These are phyloP conservation scores for Tausonia pullulans DNA, from an alignment of 1,284 basidiomycete species.

Conservation along the genomic window DNA sequence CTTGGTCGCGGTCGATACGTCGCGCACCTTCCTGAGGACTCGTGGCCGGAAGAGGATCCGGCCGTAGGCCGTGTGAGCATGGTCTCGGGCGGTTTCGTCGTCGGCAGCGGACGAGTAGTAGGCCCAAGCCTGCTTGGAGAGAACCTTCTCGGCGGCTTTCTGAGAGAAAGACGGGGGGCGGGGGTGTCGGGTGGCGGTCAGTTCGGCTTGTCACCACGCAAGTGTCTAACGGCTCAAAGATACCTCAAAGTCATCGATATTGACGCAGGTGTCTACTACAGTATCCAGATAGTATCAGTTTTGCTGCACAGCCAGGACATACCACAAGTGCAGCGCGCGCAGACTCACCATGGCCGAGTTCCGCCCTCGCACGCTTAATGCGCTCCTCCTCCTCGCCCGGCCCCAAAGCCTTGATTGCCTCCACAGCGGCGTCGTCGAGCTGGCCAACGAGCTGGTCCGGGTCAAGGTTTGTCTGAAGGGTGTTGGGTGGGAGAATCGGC, in stretches of 20 bases:
- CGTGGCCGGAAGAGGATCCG: conserved; percentile 45
- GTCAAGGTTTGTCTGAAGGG: conserved; percentile 60
- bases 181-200: too few species aligned
- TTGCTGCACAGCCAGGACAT: conserved; percentile 54
- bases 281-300: conserved; percentile 45
- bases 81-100: conserved; percentile 37
- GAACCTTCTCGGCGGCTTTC: conserved; percentile 31
- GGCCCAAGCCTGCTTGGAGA: conserved; percentile 42
- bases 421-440: conserved; percentile 44
- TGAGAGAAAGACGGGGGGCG: too few species aligned
- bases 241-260: conserved; percentile 53
- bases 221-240: too few species aligned
- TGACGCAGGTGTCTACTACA: conserved; percentile 55
- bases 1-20: conserved; percentile 17
- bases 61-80: conserved; percentile 40
- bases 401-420: conserved; percentile 28
- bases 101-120: conserved; percentile 42
- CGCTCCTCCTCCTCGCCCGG: too few species aligned
- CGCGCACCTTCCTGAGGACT: conserved; percentile 18
- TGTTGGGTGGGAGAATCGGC: conserved; percentile 35
- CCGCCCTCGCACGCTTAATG: too few species aligned
- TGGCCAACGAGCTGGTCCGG: conserved; percentile 41
- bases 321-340: too few species aligned
- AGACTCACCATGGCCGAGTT: too few species aligned
- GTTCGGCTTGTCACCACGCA: too few species aligned